Evolutionary conservation across 306 rosid genomes (phyloP).

Genomic region (Gastrolobium bilobum): DNA sequence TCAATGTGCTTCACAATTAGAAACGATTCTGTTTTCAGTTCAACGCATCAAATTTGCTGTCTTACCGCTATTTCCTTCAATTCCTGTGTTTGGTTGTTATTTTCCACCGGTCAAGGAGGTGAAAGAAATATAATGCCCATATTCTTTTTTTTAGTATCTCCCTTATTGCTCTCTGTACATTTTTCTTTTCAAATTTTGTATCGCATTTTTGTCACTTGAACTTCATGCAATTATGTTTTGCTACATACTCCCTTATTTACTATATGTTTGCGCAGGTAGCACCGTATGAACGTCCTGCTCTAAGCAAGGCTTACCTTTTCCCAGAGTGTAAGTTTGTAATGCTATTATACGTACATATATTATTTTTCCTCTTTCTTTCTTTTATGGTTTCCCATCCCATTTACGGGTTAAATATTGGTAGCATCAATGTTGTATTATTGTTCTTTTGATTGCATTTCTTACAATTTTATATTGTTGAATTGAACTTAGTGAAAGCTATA

Average conservation of each 20-base stretch:
- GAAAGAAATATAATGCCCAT: conserved; percentile 14
- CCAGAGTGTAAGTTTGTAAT: conserved; percentile 84
- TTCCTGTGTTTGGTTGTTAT: conserved; percentile 1
- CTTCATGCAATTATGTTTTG: conserved; percentile 23
- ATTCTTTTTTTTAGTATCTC: neutral
- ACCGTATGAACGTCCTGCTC: conserved; percentile 99
- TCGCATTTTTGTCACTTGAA: neutral
- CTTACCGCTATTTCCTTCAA: neutral
- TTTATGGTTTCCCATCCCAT: neutral
- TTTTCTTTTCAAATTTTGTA: conserved; percentile 12
- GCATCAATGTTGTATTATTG: conserved; percentile 13
- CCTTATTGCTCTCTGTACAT: neutral
- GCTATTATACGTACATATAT: conserved; percentile 5
- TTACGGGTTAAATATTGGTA: conserved; percentile 9
- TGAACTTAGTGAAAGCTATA: conserved; percentile 2
- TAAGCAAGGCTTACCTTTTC: conserved; percentile 94
- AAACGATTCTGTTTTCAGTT: conserved; percentile 8
- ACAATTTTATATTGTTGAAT: neutral
- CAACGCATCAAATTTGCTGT: neutral
- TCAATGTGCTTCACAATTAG: neutral
- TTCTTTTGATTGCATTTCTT: conserved; percentile 25
- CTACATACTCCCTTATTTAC: conserved; percentile 28
- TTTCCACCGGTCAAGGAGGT: neutral
- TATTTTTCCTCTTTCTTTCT: neutral
- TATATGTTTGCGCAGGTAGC: conserved; percentile 70